Conservation (phyloP, 2,329 filamentous ascomycete genomes). For the Venturia aucupariae region DNA sequence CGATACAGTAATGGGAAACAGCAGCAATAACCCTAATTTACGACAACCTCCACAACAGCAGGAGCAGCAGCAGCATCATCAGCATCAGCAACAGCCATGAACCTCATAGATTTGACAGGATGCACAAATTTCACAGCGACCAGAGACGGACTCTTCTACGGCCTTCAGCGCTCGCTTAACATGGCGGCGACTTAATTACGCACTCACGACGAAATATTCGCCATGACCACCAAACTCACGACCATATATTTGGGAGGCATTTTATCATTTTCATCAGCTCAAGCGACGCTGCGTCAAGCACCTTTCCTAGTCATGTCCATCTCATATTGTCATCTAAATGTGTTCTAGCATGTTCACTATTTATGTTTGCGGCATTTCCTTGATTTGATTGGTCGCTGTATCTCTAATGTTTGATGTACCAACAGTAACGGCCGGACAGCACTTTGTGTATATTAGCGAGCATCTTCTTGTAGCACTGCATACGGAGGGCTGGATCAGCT, state of each 20-base stretch:
- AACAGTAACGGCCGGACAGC: constrained; percentile 8
- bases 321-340: background rate
- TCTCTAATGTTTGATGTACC: constrained; percentile 13
- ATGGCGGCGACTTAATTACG: background rate
- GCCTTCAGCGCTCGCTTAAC: background rate
- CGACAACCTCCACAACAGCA: background rate
- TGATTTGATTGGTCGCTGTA: background rate
- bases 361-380: background rate
- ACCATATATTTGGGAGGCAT: background rate
- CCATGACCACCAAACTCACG: constrained; percentile 4
- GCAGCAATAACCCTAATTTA: constrained; percentile 2
- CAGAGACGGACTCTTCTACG: background rate
- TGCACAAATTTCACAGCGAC: background rate
- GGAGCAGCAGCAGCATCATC: background rate
- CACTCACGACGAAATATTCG: background rate
- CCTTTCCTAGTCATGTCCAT: constrained; percentile 7
- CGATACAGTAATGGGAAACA: constrained; percentile 12
- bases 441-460: constrained; percentile 12
- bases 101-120: background rate
- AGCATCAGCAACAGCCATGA: background rate
- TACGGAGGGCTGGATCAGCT: constrained; percentile 5
- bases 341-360: background rate
- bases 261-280: background rate
- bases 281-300: background rate
- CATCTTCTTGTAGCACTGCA: constrained; percentile 5